Base-by-base conservation (phyloP, 1,284 basidiomycete genomes). In the Moesziomyces sp. region DNA sequence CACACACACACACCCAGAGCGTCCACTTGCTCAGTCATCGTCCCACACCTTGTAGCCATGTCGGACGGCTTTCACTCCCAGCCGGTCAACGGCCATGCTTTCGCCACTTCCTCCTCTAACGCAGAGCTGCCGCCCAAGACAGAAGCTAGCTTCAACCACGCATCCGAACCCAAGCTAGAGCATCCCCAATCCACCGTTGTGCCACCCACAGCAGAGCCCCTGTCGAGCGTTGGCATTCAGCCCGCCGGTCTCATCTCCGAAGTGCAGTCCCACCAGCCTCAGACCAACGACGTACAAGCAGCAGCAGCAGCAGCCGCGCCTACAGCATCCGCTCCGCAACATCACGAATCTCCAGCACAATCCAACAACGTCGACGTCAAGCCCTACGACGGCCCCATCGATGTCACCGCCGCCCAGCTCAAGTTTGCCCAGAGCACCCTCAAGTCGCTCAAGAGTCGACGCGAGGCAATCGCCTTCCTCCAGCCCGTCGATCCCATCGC, bases 401-500 rank as follows among this genome's bases (percentile, higher is more conserved):
- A 76, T 26, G 68, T 83, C 33, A 75, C 73, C 2, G 49, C 74
- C 24, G 86, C 87, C 1, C 96, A 99, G 84, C 90, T 91, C 84
- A 92, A 93, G 53, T 94, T 93, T 84, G 90, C 91, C 68, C 86
- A 90, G 61, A 91, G 90, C 9, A 91, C 91, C 2, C 85, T 98
- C 49, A 91, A 93, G 54, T 88, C 89, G 28, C 86, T 99, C 79
- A 96, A 93, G 87, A 94, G 93, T 86, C 86, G 91, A 78, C 93
- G 93, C 83, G 93, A 96, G 58, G 89, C 93, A 0, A 84, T 83
- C 8, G 90, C 93, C 1, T 99, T 99, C 86, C 85, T 92, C 55
- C 87, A 87, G 56, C 95, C 97, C 19, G 97, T 99, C 63, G 95
- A 99, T 83, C 88, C 91, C n/a, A 88, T 96, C 71, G 91, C 89